Base-by-base conservation (phyloP, 805 yeast species). In the Debaryomyces maramus region DNA sequence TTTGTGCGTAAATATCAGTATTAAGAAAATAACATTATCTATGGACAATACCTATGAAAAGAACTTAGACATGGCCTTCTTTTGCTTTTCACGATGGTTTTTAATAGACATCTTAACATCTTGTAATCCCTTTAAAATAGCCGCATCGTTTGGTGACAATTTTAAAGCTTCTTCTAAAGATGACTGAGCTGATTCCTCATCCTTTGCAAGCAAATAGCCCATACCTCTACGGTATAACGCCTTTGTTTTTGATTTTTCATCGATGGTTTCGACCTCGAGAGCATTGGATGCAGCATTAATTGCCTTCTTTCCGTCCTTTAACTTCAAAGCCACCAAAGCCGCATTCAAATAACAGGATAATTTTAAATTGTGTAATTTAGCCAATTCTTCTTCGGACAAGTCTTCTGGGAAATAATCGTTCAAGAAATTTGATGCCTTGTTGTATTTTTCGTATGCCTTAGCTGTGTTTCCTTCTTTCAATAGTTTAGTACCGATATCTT, bases 141-240 rank as follows among this genome's bases (percentile, higher is more conserved):
- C 95, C 2, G 77, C 78, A 55, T 90, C 97, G 16, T 69, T 66
- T 23, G 93, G 95, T 23, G 83, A 77, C 28, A 76, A 61, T 40
- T 70, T 63, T 18, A 78, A 62, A 0, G 97, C 97, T 44, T 72
- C 68, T 48, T 80, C 77, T 41, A 89, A 74, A 45, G 83, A 84
- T 9, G 60, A 63, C 36, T 83, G 66, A 0, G 96, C 95, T 41
- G 70, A 75, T 21, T 83, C 91, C 39, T 80, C 83, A 55, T 86
- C 82, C 55, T 83, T 83, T 16, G 73, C 66, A 6, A 75, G 63
- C 44, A 78, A 62, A 53, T 80, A 75, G 1, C 93, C 96, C 55
- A 76, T 67, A 26, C 95, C 97, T 61, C 91, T 81, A 60, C 98
- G 82, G 70, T 82, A 90, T 32, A 78, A 67, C 0, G 97, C 97